Evolutionary conservation across 352 stramenopile genomes (phyloP).

Genomic region (Pythium phragmitis): DNA sequence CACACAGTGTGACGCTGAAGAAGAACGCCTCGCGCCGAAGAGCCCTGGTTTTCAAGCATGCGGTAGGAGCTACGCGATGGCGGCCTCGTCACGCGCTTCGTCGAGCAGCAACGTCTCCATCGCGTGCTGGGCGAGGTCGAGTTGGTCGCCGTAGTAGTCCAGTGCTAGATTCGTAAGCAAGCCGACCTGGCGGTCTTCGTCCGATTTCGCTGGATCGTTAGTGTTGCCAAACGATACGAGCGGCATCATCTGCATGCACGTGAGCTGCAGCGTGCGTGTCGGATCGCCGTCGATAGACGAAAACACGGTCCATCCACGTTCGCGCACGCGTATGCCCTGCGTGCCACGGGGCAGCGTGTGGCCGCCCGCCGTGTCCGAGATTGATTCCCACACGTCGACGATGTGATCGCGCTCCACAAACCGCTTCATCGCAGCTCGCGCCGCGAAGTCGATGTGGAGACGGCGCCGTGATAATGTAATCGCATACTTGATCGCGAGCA

Average conservation of each 20-base stretch:
- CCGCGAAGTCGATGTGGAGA: constrained; percentile 26
- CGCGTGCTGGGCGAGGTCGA: constrained; percentile 31
- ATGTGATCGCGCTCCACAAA: constrained; percentile 27
- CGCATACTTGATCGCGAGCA: constrained; percentile 33
- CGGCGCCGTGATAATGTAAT: constrained; percentile 28
- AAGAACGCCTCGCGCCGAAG: too few relatives aligned
- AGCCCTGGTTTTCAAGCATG: background rate
- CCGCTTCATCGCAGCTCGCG: constrained; percentile 32
- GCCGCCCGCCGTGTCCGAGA: constrained; percentile 10
- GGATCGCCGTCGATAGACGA: background rate
- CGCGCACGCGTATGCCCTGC: constrained; percentile 7
- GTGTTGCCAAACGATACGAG: constrained; percentile 18
- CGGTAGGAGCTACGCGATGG: constrained; percentile 1
- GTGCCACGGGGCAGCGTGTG: background rate
- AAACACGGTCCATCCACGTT: constrained; percentile 26
- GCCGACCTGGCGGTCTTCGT: constrained; percentile 27
- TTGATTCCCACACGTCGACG: constrained; percentile 33
- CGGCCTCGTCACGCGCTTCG: constrained; percentile 9
- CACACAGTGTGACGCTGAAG: too few relatives aligned
- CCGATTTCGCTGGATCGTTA: background rate
- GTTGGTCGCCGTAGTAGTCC: constrained; percentile 34
- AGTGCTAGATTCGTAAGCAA: constrained; percentile 33
- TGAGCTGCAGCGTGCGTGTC: constrained; percentile 19
- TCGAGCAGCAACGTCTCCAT: constrained; percentile 36
- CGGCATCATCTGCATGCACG: constrained; percentile 35